phyloP scores from a whole-genome alignment of 352 stramenopile genomes.

The Globisporangium carolinianum region DNA sequence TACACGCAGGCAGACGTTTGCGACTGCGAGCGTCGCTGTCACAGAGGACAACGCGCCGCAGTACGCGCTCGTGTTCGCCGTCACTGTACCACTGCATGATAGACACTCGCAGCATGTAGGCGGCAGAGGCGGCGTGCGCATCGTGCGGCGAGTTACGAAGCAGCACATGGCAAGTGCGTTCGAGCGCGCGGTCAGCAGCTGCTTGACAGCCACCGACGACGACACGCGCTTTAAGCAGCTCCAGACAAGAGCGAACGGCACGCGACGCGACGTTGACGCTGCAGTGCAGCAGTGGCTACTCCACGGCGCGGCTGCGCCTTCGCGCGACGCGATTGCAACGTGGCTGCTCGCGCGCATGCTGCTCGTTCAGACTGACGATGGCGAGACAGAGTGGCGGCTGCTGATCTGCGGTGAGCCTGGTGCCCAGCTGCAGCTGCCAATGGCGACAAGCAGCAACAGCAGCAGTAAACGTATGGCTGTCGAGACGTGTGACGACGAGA shows the following conservation, averaged over 20 bases:
- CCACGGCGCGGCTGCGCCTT: slow-evolving; percentile 18
- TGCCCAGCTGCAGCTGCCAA: background rate
- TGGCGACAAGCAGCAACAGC: slow-evolving; percentile 1
- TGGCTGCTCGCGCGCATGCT: slow-evolving; percentile 60
- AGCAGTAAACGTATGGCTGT: background rate
- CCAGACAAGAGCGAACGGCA: slow-evolving; percentile 2
- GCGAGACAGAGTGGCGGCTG: slow-evolving; percentile 4
- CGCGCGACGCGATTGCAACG: slow-evolving; percentile 35
- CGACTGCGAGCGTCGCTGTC: slow-evolving; percentile 18
- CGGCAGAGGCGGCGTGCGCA: background rate
- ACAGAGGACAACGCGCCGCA: slow-evolving; percentile 26
- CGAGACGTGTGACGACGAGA: background rate
- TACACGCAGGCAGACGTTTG: slow-evolving; percentile 14
- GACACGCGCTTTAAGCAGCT: slow-evolving; percentile 8
- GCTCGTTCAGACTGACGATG: slow-evolving; percentile 8
- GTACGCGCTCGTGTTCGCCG: slow-evolving; percentile 38
- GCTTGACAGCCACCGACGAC: background rate
- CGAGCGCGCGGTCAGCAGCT: slow-evolving; percentile 20
- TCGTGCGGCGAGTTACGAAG: slow-evolving; percentile 30
- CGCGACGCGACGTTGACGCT: slow-evolving; percentile 9
- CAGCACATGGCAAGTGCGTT: slow-evolving; percentile 38
- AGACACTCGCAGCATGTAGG: too few relatives aligned
- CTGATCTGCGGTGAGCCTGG: slow-evolving; percentile 13
- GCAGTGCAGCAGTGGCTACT: slow-evolving; percentile 28
- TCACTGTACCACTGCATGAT: slow-evolving; percentile 2